phyloP scores from a whole-genome alignment of 352 stramenopile genomes.

The Saprolegnia diclina region DNA sequence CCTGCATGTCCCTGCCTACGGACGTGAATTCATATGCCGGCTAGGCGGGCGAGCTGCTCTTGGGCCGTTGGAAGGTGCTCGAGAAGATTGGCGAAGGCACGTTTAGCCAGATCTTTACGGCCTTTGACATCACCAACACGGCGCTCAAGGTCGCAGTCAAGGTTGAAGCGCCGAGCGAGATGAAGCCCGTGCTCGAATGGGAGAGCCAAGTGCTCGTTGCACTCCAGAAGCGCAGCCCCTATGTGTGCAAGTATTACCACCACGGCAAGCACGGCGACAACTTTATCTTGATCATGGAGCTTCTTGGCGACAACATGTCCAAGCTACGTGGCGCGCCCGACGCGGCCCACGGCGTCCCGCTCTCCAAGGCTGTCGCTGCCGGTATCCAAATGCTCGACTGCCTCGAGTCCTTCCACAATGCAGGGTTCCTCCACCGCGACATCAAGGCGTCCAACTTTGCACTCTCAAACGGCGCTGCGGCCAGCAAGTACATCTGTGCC shows the following conservation, averaged over 20 bases:
- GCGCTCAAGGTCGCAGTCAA: slow-evolving; percentile 78
- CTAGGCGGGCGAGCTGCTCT: slow-evolving; percentile 75
- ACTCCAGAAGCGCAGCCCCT: slow-evolving; percentile 63
- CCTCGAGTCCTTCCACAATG: slow-evolving; percentile 79
- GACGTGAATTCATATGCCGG: background rate
- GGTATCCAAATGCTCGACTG: slow-evolving; percentile 80
- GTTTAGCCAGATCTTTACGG: slow-evolving; percentile 87
- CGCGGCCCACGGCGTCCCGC: slow-evolving; percentile 67
- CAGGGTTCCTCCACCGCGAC: slow-evolving; percentile 84
- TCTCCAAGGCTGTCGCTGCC: slow-evolving; percentile 63
- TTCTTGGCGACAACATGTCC: slow-evolving; percentile 84
- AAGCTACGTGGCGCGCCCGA: slow-evolving; percentile 78
- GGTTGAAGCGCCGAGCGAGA: slow-evolving; percentile 73
- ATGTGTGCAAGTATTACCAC: slow-evolving; percentile 82
- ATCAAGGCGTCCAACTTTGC: slow-evolving; percentile 89
- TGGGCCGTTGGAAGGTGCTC: slow-evolving; percentile 74
- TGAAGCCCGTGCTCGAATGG: slow-evolving; percentile 86
- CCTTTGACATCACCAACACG: slow-evolving; percentile 58
- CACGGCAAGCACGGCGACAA: slow-evolving; percentile 80
- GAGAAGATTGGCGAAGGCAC: slow-evolving; percentile 88
- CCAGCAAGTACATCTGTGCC: slow-evolving; percentile 34
- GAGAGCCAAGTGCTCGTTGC: slow-evolving; percentile 83
- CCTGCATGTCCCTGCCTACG: background rate
- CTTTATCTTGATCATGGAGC: slow-evolving; percentile 84
- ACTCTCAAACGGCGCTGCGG: slow-evolving; percentile 38